Evolutionary conservation across 306 rosid species (phyloP), one percentile per base, ranked within the genome.

Genomic region (Dalbergia cochinchinensis): DNA sequence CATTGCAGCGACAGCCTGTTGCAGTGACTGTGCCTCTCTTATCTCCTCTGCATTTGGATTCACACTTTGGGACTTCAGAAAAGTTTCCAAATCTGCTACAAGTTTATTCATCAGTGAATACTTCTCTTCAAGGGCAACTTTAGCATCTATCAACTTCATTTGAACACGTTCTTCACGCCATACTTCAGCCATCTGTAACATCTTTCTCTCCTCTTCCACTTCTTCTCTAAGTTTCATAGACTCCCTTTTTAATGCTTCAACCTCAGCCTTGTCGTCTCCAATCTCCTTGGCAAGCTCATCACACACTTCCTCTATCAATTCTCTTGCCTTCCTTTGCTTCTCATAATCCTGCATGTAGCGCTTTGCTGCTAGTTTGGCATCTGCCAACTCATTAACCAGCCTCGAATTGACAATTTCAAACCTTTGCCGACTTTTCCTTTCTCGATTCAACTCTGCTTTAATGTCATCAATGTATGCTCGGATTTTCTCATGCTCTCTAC

Each of bases 151-250:
- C 78, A 94, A 85, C 86, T 94, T 94, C 99, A 92, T 94, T 75
- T 94, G 97, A 74, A 94, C 99, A 55, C 99, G 97, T 85, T 94
- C 97, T 87, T 94, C 99, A 8, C 99, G 99, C 99, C 99, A 94
- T 78, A 94, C 97, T 88, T 94, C 99, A 55, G 95, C 97, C 94
- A 90, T 87, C 85, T 94, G 99, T 82, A 94, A 83, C 99, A 94
- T 94, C 87, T 74, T 89, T 79, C 94, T 87, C 81, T 94, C 99
- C 42, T 91, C 97, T 41, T 92, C 97, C 73, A 89, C 91, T 85
- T 94, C 99, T 74, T 92, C 99, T 83, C 94, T 82, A 48, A 90
- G 78, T 80, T 81, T 86, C 85, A 85, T 78, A 72, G 92, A 88
- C 79, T 91, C 99, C 86, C 97, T 90, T 87, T 91, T 94, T 68